Evolutionary conservation across 345 rosid species (phyloP).

Genomic region (Citrus hindsii): DNA sequence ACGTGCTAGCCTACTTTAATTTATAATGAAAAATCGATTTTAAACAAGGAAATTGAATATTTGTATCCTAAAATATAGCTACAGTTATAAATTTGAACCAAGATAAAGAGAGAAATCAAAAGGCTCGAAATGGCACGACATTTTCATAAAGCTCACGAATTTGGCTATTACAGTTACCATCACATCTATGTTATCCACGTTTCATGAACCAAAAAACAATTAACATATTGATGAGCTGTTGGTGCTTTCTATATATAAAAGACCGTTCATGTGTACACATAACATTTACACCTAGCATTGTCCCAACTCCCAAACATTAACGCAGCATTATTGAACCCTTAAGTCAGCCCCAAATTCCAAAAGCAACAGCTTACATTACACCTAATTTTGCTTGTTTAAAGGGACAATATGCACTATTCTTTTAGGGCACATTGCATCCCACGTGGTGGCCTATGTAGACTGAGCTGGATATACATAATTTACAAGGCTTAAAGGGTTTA

Average conservation of each 20-base stretch:
- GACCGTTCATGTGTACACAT: slow-evolving; percentile 24
- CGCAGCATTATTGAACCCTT: slow-evolving; percentile 19
- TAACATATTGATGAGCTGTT: slow-evolving; percentile 19
- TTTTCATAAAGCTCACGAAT: background rate
- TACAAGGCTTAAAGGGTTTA: background rate
- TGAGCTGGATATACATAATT: slow-evolving; percentile 16
- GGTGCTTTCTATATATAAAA: slow-evolving; percentile 13
- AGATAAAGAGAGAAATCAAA: background rate
- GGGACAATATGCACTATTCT: background rate
- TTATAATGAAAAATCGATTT: background rate
- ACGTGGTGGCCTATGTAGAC: slow-evolving; percentile 14
- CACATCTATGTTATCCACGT: background rate
- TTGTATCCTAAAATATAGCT: background rate
- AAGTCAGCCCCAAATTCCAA: slow-evolving; percentile 3
- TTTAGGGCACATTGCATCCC: slow-evolving; percentile 1
- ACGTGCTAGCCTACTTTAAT: background rate
- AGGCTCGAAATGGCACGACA: background rate
- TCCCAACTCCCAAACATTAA: slow-evolving; percentile 19
- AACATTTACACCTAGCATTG: slow-evolving; percentile 20
- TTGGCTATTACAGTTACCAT: background rate
- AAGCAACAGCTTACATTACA: slow-evolving; percentile 5
- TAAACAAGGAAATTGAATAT: background rate
- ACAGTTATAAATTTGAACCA: background rate
- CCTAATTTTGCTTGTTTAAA: slow-evolving; percentile 16
- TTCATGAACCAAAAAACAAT: slow-evolving; percentile 5